Percentiles rank a stretch among this genome's conserved stretches.
Conservation (phyloP, 2,329 filamentous ascomycete species). For the Emmonsiellopsis sp. region DNA sequence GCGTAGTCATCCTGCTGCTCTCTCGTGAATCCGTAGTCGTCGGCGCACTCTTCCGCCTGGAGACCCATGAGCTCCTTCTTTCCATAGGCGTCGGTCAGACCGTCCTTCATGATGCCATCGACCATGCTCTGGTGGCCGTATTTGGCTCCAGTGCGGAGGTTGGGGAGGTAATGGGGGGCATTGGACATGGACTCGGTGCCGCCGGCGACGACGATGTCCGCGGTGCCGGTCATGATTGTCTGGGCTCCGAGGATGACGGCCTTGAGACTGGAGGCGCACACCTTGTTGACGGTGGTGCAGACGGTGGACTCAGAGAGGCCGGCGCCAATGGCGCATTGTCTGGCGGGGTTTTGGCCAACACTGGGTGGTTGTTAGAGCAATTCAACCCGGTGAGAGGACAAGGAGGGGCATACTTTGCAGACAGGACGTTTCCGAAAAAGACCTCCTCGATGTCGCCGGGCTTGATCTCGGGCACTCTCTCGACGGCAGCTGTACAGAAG, state of each 20-base stretch:
- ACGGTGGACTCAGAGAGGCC: conserved; percentile 72
- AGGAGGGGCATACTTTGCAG: conserved; percentile 61
- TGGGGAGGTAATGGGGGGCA: conserved; percentile 87
- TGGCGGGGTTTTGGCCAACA: conserved; percentile 89
- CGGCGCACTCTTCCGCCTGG: conserved; percentile 81
- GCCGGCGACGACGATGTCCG: conserved; percentile 84
- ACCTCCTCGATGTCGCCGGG: conserved; percentile 88
- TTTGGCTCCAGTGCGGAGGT: conserved; percentile 77
- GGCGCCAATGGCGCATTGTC: conserved; percentile 84
- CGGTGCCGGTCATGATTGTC: conserved; percentile 95
- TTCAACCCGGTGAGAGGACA: not conserved
- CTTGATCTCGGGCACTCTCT: conserved; percentile 78
- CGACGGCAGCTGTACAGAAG: conserved; percentile 55
- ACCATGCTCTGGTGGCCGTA: conserved; percentile 85
- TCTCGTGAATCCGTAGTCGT: conserved; percentile 70
- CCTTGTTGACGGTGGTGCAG: conserved; percentile 96
- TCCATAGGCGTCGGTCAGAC: conserved; percentile 81
- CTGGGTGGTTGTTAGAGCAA: conserved; percentile 38
- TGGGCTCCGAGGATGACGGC: conserved; percentile 89
- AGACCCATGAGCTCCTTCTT: conserved; percentile 97
- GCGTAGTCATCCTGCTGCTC: conserved; percentile 92
- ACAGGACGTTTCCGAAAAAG: conserved; percentile 96
- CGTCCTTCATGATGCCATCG: conserved; percentile 89
- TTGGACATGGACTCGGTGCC: conserved; percentile 99
- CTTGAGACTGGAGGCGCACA: conserved; percentile 93